These are phyloP conservation scores for Xylaria sp. DNA, from an alignment of 495 filamentous ascomycete species.

Conservation along the genomic window DNA sequence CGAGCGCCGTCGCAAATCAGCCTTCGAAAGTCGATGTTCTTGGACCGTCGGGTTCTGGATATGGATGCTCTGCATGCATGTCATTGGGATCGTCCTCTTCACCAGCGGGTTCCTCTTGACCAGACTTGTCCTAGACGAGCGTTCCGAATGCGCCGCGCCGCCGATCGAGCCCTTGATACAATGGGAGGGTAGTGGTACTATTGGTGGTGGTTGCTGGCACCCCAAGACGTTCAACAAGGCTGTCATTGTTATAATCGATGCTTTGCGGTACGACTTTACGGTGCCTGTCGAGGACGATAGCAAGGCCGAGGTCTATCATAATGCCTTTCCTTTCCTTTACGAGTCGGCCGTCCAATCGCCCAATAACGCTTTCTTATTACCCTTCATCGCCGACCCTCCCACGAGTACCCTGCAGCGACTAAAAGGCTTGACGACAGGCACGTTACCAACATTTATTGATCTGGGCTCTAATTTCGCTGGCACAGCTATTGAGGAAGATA, in stretches of 20 bases:
- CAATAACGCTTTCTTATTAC: slow-evolving; percentile 83
- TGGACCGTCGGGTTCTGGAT: slow-evolving; percentile 61
- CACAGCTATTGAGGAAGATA: slow-evolving; percentile 97
- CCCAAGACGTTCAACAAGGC: slow-evolving; percentile 91
- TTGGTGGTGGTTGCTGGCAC: slow-evolving; percentile 88
- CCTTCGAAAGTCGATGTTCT: slow-evolving; percentile 51
- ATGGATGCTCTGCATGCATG: slow-evolving; percentile 71
- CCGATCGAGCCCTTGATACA: slow-evolving; percentile 61
- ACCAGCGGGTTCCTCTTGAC: slow-evolving; percentile 97
- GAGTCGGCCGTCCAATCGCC: slow-evolving; percentile 76
- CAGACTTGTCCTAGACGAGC: slow-evolving; percentile 84
- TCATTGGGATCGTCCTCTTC: slow-evolving; percentile 86
- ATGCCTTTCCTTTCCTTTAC: slow-evolving; percentile 85
- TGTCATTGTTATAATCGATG: slow-evolving; percentile 90
- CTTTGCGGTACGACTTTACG: slow-evolving; percentile 95
- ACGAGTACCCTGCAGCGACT: slow-evolving; percentile 91
- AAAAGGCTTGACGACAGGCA: slow-evolving; percentile 94
- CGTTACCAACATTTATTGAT: slow-evolving; percentile 93
- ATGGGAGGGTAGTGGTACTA: slow-evolving; percentile 54
- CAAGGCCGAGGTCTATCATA: slow-evolving; percentile 76
- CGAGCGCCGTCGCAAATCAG: slow-evolving; percentile 49
- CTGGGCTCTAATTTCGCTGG: slow-evolving; percentile 94
- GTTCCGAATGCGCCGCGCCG: slow-evolving; percentile 78
- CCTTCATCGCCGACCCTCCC: slow-evolving; percentile 97
- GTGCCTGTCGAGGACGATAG: slow-evolving; percentile 70